Percentiles rank a stretch among this genome's conserved stretches.
phyloP scores from a whole-genome alignment of 2,329 filamentous ascomycete species.

The Neonectria magnoliae region DNA sequence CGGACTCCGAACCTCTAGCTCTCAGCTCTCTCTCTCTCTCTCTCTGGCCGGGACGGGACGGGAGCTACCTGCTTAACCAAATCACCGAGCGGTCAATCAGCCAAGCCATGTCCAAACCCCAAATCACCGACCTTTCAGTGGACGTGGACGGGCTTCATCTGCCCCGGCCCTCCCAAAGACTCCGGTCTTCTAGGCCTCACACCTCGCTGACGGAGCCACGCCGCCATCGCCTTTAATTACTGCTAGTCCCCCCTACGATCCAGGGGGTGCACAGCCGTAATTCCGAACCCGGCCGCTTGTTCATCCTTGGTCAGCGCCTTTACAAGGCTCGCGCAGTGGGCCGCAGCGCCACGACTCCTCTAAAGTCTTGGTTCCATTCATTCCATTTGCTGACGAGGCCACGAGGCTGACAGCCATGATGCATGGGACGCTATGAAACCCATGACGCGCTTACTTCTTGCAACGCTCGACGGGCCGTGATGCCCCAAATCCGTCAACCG shows the following conservation, averaged over 20 bases:
- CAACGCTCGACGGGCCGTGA: neutral
- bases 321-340: neutral
- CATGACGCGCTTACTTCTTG: slow-evolving; percentile 15
- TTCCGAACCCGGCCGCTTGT: neutral
- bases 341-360: neutral
- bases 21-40: slow-evolving; percentile 1
- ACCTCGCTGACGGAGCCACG: neutral
- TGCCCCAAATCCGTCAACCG: slow-evolving; percentile 7
- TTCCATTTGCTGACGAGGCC: slow-evolving; percentile 1
- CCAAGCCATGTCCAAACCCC: slow-evolving; percentile 6
- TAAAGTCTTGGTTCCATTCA: slow-evolving; percentile 4
- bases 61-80: neutral
- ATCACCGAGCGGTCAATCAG: slow-evolving; percentile 18
- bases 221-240: neutral
- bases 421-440: slow-evolving; percentile 17
- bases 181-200: neutral
- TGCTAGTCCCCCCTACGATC: neutral
- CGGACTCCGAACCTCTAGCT: neutral
- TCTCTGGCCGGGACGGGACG: slow-evolving; percentile 1
- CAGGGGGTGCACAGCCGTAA: neutral
- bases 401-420: neutral
- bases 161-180: neutral
- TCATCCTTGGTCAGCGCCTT: neutral
- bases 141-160: neutral
- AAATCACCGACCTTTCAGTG: slow-evolving; percentile 24